Base-by-base conservation (phyloP, 805 yeast species). In the Saccharomycopsis sp. region DNA sequence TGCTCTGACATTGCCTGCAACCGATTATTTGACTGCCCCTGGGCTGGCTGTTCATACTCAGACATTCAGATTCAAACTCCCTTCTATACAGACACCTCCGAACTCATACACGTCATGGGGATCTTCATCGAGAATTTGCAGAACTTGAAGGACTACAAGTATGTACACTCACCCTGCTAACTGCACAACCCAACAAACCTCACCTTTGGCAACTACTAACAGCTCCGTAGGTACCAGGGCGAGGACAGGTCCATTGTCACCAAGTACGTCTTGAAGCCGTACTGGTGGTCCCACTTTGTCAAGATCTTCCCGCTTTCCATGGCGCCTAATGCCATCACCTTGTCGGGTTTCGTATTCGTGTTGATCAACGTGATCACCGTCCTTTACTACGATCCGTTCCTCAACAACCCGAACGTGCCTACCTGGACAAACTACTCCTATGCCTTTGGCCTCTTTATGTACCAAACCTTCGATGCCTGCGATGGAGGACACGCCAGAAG, bases 401-500 rank as follows among this genome's bases (percentile, higher is more conserved):
- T 89, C 59, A 71, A 81, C 52, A 64, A 76, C 41, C 67, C 66
- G n/a, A 75, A 74, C 2, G 75, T 80, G 12, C 97, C 98, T 4
- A 70, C 79, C 37, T 89, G 95, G 96, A 79, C 85, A 16, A 89
- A 87, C 68, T 79, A 80, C 63, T 73, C 84, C 51, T 88, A 89
- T 68, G 97, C 95, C 0, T 67, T 87, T 61, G 92, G 96, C 3
- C 73, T 91, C 63, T 91, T 91, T 68, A 74, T 91, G 79, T 91
- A 91, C 70, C 98, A 91, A 70, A 91, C 97, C 0, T 90, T 91
- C 70, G 98, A 91, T 70, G 97, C 97, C 0, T 88, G 97, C 71
- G 98, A 91, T 71, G 98, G 98, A 2, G 80, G 87, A 62, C 98
- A 91, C 70, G 97, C 97, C 23, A 83, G 98, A 68, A 82, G 92